Evolutionary conservation across 768 basidiomycete genomes (phyloP).

Genomic region (Coprinopsis sp.): DNA sequence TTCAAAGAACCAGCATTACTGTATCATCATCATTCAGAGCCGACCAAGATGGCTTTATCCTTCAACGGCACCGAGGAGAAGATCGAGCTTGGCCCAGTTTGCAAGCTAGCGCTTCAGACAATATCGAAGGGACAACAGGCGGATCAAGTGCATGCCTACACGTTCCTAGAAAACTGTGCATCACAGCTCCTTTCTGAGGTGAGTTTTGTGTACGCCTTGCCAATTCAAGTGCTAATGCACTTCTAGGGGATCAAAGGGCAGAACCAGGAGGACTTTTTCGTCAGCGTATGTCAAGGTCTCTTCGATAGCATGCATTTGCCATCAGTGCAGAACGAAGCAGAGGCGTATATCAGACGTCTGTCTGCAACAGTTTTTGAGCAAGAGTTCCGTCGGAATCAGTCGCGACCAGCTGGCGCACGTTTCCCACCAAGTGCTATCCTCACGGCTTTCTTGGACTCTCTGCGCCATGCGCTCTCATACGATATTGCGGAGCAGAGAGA

Average conservation of each 20-base stretch:
- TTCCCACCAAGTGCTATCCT: slow-evolving; percentile 55
- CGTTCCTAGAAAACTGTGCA: slow-evolving; percentile 65
- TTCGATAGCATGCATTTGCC: slow-evolving; percentile 70
- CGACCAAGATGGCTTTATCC: slow-evolving; percentile 65
- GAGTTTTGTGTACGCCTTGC: slow-evolving; percentile 10
- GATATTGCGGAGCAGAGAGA: slow-evolving; percentile 56
- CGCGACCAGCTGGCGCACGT: slow-evolving; percentile 48
- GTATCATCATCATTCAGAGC: slow-evolving; percentile 65
- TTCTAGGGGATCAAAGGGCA: slow-evolving; percentile 64
- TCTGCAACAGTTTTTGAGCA: slow-evolving; percentile 66
- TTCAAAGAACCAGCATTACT: slow-evolving; percentile 73
- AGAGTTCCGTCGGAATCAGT: slow-evolving; percentile 62
- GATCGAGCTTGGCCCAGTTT: slow-evolving; percentile 64
- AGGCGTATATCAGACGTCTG: slow-evolving; percentile 63
- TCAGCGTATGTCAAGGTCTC: slow-evolving; percentile 65
- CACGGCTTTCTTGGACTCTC: slow-evolving; percentile 71
- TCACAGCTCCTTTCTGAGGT: slow-evolving; percentile 79
- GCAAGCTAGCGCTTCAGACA: slow-evolving; percentile 58
- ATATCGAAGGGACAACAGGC: slow-evolving; percentile 46
- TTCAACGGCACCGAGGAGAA: slow-evolving; percentile 64
- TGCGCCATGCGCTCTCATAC: slow-evolving; percentile 72
- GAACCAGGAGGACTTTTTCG: slow-evolving; percentile 72
- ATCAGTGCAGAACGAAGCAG: slow-evolving; percentile 67
- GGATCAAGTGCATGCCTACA: slow-evolving; percentile 58
- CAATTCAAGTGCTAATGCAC: slow-evolving; percentile 2